Conservation (phyloP, 768 basidiomycete genomes). For the Kwoniella heveanensis region DNA sequence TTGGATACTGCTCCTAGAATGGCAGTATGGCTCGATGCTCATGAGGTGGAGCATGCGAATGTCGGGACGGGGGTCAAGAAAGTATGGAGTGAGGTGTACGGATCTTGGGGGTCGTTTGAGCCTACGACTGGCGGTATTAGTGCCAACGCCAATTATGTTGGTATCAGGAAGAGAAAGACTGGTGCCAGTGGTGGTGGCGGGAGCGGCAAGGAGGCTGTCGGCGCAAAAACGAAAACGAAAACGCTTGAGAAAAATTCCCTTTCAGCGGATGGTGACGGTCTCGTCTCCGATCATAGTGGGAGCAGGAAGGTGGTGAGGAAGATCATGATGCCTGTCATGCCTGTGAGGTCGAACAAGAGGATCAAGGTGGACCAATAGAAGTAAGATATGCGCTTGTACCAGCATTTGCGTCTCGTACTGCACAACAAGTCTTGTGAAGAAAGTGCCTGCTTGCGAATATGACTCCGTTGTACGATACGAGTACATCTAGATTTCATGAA, state of each 20-base stretch:
- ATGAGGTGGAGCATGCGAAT: slow-evolving; percentile 44
- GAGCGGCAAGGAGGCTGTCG: too few relatives aligned
- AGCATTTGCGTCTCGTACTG: too few relatives aligned
- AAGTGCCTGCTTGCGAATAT: too few relatives aligned
- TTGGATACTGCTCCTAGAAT: neutral
- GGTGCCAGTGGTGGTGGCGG: neutral
- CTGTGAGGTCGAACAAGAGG: slow-evolving; percentile 1
- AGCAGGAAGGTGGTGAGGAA: slow-evolving; percentile 33
- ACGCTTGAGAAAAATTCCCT: neutral
- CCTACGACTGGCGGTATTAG: neutral
- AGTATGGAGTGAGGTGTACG: slow-evolving; percentile 54
- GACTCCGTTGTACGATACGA: too few relatives aligned
- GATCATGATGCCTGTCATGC: slow-evolving; percentile 51
- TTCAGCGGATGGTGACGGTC: neutral
- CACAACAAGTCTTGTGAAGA: too few relatives aligned
- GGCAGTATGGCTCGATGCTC: slow-evolving; percentile 36
- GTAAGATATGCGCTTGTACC: neutral
- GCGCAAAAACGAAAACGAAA: neutral
- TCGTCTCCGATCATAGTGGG: too few relatives aligned
- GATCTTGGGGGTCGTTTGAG: slow-evolving; percentile 41
- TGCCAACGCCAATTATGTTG: neutral
- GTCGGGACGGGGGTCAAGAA: slow-evolving; percentile 56
- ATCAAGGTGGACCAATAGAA: neutral
- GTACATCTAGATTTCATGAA: too few relatives aligned
- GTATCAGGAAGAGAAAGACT: slow-evolving; percentile 11